Base-by-base conservation (phyloP, 2,329 filamentous ascomycete genomes). In the Seiridium unicorne region DNA sequence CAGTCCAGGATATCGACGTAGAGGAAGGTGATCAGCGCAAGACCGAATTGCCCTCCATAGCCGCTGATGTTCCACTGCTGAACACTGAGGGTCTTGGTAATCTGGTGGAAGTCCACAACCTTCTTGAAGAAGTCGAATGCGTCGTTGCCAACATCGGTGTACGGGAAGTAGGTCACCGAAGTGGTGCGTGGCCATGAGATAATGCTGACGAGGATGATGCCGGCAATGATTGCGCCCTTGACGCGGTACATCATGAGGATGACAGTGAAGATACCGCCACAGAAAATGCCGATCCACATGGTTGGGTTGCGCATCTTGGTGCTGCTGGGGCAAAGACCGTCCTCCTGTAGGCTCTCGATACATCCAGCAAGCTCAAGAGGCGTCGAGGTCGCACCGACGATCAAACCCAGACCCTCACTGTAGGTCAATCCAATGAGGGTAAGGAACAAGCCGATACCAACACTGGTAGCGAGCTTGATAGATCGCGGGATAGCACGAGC, bases 1-100 rank as follows among this genome's bases (percentile, higher is more conserved):
- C 87, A 89, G 74, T 96, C 92, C 49, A 96, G 85, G 62, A 96
- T 94, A 69, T 96, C 92, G 65, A 96, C 92, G 69, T 96, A 96
- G 31, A 96, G 81, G 77, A 96, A 96, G 2, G 92, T 96, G 73
- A 96, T 88, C 64, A 96, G 86, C 0, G 92, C 92, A 55, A 95
- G 81, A 35, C 89, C 90, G 69, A 96, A 96, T 69, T 95, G 88
- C 3, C 86, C 86, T 9, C 89, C 87, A 60, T 92, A 87, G 4
- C 80, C 80, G 6, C 81, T 77, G 32, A 96, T 79, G 66, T 90
- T 78, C 89, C 91, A 96, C 60, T 92, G 78, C 70, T 92, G 90
- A 1, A 88, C 91, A 40, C 81, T 83, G 11, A 96, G 81, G 4
- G 85, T 88, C 54, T 84, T 82, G 62, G 82, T 72, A 70, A 96